phyloP scores from a whole-genome alignment of 2,329 filamentous ascomycete genomes.

The Xylaria sp. region DNA sequence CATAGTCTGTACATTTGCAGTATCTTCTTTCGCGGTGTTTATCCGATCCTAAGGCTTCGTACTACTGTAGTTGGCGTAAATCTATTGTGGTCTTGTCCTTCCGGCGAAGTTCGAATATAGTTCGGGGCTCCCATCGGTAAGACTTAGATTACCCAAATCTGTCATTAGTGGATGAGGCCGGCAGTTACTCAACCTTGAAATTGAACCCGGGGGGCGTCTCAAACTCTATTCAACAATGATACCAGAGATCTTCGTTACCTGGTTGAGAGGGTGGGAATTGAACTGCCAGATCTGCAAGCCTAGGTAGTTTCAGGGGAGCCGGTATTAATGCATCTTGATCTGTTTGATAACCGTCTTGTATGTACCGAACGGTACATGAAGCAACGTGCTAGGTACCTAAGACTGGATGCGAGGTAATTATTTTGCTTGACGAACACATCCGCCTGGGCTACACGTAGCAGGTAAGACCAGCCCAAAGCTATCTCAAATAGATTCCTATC shows the following conservation, averaged over 20 bases:
- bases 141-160: constrained; percentile 1
- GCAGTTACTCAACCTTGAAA: constrained; percentile 24
- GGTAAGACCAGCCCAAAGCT: not conserved
- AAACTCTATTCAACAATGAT: constrained; percentile 23
- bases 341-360: constrained; percentile 2
- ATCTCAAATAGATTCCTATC: not conserved
- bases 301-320: constrained; percentile 9
- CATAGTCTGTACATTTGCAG: not conserved
- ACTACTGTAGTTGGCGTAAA: not conserved
- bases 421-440: constrained; percentile 8
- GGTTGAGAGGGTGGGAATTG: constrained; percentile 18
- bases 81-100: not conserved
- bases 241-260: constrained; percentile 14
- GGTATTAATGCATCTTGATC: constrained; percentile 4
- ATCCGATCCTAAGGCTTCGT: not conserved
- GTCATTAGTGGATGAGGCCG: constrained; percentile 15
- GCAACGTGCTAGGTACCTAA: constrained; percentile 2
- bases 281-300: constrained; percentile 19
- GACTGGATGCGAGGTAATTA: not conserved
- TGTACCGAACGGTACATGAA: not conserved
- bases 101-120: constrained; percentile 24
- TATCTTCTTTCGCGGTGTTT: not conserved
- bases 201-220: constrained; percentile 15
- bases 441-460: not conserved
- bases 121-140: constrained; percentile 8